phyloP scores from a whole-genome alignment of 805 yeast genomes.

The Phaffomyces antillensis region DNA sequence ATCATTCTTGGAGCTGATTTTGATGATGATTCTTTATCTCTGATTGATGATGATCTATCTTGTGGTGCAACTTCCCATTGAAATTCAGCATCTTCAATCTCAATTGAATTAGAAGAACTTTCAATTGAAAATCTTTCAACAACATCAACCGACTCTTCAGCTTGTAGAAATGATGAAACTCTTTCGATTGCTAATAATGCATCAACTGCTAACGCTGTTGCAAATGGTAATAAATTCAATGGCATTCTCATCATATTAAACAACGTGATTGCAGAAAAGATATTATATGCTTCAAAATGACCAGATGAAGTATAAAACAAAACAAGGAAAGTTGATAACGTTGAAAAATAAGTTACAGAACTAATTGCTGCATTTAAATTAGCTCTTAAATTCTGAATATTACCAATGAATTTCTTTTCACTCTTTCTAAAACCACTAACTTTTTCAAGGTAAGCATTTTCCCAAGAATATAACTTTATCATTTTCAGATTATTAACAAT shows the following conservation, averaged over 20 bases:
- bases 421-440: slow-evolving; percentile 47
- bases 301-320: slow-evolving; percentile 37
- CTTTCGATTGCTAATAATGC: slow-evolving; percentile 52
- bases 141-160: slow-evolving; percentile 31
- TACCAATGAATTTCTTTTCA: slow-evolving; percentile 57
- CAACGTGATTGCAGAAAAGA: slow-evolving; percentile 65
- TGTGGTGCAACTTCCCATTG: slow-evolving; percentile 43
- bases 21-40: slow-evolving; percentile 1
- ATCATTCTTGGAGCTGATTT: neutral
- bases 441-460: slow-evolving; percentile 58
- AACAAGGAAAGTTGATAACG: slow-evolving; percentile 61
- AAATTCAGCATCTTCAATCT: slow-evolving; percentile 39
- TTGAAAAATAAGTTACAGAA: slow-evolving; percentile 44
- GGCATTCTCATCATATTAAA: slow-evolving; percentile 58
- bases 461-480: slow-evolving; percentile 92
- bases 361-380: slow-evolving; percentile 57
- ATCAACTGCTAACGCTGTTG: slow-evolving; percentile 55
- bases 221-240: slow-evolving; percentile 58
- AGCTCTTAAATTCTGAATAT: slow-evolving; percentile 61
- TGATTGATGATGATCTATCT: slow-evolving; percentile 3
- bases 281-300: slow-evolving; percentile 45
- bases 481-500: slow-evolving; percentile 69
- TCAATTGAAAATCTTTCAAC: slow-evolving; percentile 25
- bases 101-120: slow-evolving; percentile 38
- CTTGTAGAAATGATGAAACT: slow-evolving; percentile 37